phyloP scores from a whole-genome alignment of 1,284 basidiomycete species.

The Trichosporon sp. region DNA sequence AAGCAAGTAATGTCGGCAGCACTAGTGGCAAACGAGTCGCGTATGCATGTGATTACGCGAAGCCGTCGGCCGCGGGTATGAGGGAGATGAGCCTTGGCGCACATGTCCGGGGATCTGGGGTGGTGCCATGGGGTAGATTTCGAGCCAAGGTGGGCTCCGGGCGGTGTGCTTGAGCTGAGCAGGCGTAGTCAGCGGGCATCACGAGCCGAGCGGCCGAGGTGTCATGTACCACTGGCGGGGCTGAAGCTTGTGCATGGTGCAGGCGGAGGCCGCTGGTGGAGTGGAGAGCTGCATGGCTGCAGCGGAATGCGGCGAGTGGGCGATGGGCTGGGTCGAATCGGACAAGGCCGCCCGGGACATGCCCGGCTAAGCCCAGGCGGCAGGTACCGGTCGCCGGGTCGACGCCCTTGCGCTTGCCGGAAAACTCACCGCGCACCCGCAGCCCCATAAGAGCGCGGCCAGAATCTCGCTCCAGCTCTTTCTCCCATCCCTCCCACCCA shows the following conservation, averaged over 20 bases:
- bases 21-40: too few species aligned
- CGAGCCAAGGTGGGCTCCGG: background rate
- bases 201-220: background rate
- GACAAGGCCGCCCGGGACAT: background rate
- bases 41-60: background rate
- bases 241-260: background rate
- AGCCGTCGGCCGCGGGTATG: background rate
- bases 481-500: background rate
- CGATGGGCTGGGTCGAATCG: background rate
- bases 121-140: background rate
- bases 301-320: background rate
- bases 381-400: background rate
- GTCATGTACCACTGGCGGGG: too few species aligned
- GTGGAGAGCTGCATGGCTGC: background rate
- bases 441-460: background rate
- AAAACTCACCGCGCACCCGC: background rate
- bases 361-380: background rate
- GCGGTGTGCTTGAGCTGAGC: background rate
- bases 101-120: background rate
- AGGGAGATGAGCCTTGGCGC: background rate
- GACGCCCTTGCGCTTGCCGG: background rate
- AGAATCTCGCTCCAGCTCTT: background rate
- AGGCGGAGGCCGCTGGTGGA: background rate
- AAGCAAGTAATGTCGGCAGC: background rate
- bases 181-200: background rate